Base-by-base conservation (phyloP, 768 basidiomycete genomes). In the Brasilioporus rufonigricans region DNA sequence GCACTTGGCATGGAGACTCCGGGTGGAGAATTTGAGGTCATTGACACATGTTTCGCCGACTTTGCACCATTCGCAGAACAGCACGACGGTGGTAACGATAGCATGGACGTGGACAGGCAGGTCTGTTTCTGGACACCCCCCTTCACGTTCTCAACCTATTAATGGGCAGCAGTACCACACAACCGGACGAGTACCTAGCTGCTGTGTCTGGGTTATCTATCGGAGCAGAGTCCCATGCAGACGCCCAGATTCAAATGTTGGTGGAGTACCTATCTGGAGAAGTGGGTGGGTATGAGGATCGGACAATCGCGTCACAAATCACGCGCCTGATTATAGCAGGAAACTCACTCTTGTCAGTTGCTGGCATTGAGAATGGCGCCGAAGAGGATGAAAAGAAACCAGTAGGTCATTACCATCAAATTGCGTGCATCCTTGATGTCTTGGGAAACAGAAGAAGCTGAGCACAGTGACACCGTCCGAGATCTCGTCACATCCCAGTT, bases 11-110 rank as follows among this genome's bases (percentile, higher is more conserved):
- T 90, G 67, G 97, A 98, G 71, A 97, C 91, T 0, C 76, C 83
- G 3, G 77, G 77, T 31, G 97, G 97, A 7, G 93, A 97, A 57
- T 99, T 98, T 63, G 91, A 98, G 68, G 94, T 95, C 8, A 80
- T 91, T 21, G 96, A 98, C 71, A 70, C 89, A 10, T 95, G 93
- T 71, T 89, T 80, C 64, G 80, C 94, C 4, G 95, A 86, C 0
- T 76, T 96, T 73, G 87, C 96, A 11, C 84, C 86, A 12, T 65
- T 68, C 10, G 51, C 65, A 32, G 72, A 71, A 38, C 62, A 64
- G n/a, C 50, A 60, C 9, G 54, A 55, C 29, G 29, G 53, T 5
- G 26, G 31, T 54, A 44, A 71, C 33, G 76, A 79, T 43, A 61
- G 61, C 29, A 88, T 89, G 86, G 86, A 89, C n/a, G 73, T 86